These are phyloP conservation scores for Podospora bellae-mahoneyi DNA, from an alignment of 495 filamentous ascomycete species.

Conservation along the genomic window DNA sequence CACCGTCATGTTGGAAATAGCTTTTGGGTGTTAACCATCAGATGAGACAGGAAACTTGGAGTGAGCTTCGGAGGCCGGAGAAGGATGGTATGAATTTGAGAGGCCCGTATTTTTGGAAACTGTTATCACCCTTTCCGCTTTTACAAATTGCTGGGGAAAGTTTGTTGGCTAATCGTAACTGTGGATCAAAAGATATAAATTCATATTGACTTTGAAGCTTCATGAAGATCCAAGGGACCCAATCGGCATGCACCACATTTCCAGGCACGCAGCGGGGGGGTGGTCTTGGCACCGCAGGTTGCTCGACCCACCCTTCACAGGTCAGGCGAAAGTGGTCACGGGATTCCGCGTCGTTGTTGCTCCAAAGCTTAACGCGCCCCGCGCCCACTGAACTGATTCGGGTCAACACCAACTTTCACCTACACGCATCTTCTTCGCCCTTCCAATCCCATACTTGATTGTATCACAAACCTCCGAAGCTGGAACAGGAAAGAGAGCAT, in stretches of 20 bases:
- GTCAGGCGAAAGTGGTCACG: slow-evolving; percentile 20
- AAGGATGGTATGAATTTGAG: background rate
- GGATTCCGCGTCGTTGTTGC: slow-evolving; percentile 22
- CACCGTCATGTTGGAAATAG: background rate
- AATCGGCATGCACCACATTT: background rate
- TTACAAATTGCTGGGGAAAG: background rate
- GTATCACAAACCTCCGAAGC: background rate
- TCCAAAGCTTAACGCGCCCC: slow-evolving; percentile 21
- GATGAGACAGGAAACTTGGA: background rate
- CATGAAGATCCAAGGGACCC: background rate
- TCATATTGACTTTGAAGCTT: background rate
- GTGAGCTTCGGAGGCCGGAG: background rate
- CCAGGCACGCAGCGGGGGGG: background rate
- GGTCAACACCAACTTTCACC: slow-evolving; percentile 21
- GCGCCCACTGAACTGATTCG: slow-evolving; percentile 18
- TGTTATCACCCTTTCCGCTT: background rate
- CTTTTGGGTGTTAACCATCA: background rate
- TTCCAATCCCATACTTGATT: background rate
- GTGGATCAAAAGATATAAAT: background rate
- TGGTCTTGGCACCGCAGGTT: background rate
- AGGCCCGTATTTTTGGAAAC: background rate
- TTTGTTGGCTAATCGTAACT: background rate
- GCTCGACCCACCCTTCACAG: too few species aligned
- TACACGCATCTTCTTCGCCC: background rate
- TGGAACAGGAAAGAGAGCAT: background rate